phyloP scores from a whole-genome alignment of 805 yeast species.

The Lipomyces spencermartinsiae region DNA sequence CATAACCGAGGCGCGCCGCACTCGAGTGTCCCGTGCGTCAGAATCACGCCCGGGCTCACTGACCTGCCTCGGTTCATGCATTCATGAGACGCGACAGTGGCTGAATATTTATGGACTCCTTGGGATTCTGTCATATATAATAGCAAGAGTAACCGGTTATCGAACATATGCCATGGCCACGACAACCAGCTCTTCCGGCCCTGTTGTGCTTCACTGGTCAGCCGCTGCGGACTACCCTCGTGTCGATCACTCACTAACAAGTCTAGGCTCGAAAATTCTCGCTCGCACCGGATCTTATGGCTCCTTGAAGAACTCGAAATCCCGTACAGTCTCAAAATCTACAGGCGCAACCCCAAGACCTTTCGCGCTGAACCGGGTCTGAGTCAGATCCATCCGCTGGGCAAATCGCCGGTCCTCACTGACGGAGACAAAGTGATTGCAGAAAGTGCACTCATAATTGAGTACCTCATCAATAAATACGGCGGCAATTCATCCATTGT shows the following conservation, averaged over 20 bases:
- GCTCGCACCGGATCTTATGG: conserved; percentile 69
- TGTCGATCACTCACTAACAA: neutral
- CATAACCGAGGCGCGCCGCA: too few species aligned
- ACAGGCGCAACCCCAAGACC: conserved; percentile 56
- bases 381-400: conserved; percentile 63
- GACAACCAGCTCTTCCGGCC: neutral
- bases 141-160: too few species aligned
- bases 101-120: too few species aligned
- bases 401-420: conserved; percentile 68
- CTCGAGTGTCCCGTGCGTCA: too few species aligned
- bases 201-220: neutral
- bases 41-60: too few species aligned
- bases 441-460: conserved; percentile 67
- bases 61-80: too few species aligned
- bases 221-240: neutral
- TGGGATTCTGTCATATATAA: too few species aligned
- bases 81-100: too few species aligned
- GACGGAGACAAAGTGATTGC: conserved; percentile 53
- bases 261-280: conserved; percentile 57
- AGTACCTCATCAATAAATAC: conserved; percentile 57
- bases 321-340: conserved; percentile 60
- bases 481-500: conserved; percentile 50
- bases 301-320: conserved; percentile 64
- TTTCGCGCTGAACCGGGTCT: conserved; percentile 59
- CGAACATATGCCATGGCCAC: too few species aligned